These are phyloP conservation scores for Lizonia empirigonia DNA, from an alignment of 2,329 filamentous ascomycete genomes.

Conservation along the genomic window DNA sequence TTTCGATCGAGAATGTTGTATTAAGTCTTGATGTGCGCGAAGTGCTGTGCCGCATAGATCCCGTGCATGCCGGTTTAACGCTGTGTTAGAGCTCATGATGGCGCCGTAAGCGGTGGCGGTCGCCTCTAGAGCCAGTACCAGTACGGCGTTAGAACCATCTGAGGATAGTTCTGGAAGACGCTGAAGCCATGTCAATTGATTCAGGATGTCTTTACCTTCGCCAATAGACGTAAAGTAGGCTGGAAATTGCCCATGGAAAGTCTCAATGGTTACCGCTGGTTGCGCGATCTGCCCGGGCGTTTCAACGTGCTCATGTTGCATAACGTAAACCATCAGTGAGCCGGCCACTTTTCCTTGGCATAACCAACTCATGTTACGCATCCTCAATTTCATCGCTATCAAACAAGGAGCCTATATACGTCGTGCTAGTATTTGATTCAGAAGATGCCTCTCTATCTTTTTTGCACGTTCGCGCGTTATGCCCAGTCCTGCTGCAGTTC, in stretches of 20 bases:
- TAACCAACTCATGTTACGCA: no score
- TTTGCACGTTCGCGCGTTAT: no score
- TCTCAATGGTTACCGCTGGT: neutral
- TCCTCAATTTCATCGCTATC: no score
- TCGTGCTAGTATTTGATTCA: no score
- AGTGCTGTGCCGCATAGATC: conserved; percentile 38
- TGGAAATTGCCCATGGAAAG: conserved; percentile 39
- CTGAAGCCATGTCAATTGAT: conserved; percentile 38
- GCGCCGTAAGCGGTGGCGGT: conserved; percentile 38
- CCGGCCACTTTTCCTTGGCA: no score
- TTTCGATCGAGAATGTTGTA: conserved; percentile 17
- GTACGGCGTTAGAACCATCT: conserved; percentile 31
- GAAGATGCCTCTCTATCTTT: no score
- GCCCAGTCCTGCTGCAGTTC: no score
- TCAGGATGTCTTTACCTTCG: conserved; percentile 31
- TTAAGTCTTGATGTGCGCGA: conserved; percentile 22
- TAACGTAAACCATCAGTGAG: no score
- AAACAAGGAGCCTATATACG: no score
- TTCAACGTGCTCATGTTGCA: no score
- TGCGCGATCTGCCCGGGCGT: neutral
- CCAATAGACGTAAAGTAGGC: conserved; percentile 33
- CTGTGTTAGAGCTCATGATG: conserved; percentile 25
- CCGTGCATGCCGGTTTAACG: conserved; percentile 27
- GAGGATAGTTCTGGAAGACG: conserved; percentile 29
- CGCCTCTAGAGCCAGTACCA: conserved; percentile 34